Evolutionary conservation across 352 stramenopile genomes (phyloP), one percentile per base, ranked within the genome.

Genomic region (Pilasporangium apinafurcum): DNA sequence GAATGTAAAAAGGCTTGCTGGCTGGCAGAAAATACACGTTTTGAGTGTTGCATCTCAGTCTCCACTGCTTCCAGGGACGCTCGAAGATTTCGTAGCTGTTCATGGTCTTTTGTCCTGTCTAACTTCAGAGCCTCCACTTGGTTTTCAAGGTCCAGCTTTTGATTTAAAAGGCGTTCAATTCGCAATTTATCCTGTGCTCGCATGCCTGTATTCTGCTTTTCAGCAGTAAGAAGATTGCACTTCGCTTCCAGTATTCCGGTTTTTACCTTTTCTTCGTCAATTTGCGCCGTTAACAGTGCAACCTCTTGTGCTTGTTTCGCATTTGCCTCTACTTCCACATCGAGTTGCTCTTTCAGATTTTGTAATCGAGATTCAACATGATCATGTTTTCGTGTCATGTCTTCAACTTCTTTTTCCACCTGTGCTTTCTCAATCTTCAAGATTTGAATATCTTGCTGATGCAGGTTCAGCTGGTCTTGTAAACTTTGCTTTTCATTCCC

Each of bases 181-280:
- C 74, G 75, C 13, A 88, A 55, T 32, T 89, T 89, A 49, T 92
- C 80, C 57, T 87, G 75, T 7, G 73, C 73, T 0, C 75, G 68
- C 74, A 89, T 89, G 9, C 70, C 76, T 4, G 65, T 80, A 41
- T 86, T 88, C 31, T 83, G 66, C 44, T 90, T 90, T 46, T 88
- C 80, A 0, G 64, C 68, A 10, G 63, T 58, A 5, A 89, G 35
- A 1, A 92, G 43, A 24, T 82, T 82, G 48, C 70, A 76, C 24
- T 86, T 84, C 1, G 74, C 74, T 27, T 90, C 72, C 3, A 90
- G 43, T 4, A 88, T 68, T 2, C 68, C 65, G 7, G 67, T 57
- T 10, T 89, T 65, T 14, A 81, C 66, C 26, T 70, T 70, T 35
- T 83, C 69, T 41, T 88, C 69, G 22, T 87, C 65, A 8, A 84